Base-by-base conservation (phyloP, 1,284 basidiomycete genomes). In the Porodaedalea pini region DNA sequence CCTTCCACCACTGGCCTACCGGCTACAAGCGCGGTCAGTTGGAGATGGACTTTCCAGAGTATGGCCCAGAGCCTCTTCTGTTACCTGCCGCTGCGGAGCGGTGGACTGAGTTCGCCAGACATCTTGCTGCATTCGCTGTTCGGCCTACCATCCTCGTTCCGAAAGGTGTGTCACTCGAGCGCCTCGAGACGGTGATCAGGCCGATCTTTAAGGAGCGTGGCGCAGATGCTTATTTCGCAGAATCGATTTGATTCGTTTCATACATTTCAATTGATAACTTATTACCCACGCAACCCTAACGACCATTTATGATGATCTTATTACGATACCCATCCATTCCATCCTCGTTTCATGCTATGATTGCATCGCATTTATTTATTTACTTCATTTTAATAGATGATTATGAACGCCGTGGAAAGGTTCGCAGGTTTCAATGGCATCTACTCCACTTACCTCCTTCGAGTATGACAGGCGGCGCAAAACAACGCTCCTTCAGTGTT, bases 111-210 rank as follows among this genome's bases (percentile, higher is more conserved):
- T 57, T 57, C 32, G 49, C 49, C 6, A 19, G 49, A 11, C 56
- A 57, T 36, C 3, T 57, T 23, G 41, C 49, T 7, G 21, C 40
- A 13, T 54, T 44, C 32, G 4, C 40, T 4, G 55, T 57, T 4
- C 56, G 39, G 21, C 36, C 48, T n/a, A 51, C 48, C 10, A 40
- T 51, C 19, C 25, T 57, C 21, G 48, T 57, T 11, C 56, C 56
- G 31, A 31, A 25, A 21, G 49, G 49, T 10, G 40, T 39, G n/a
- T 37, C 27, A 13, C 39, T 51, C 21, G 29, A 45, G 4, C 32
- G 43, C 25, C 36, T 52, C 7, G n/a, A 25, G 27, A 17, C 21
- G 8, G 39, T 25, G 0, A 40, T 44, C 10, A n/a, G 41, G 31
- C 50, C 56, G 2, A 37, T 51, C 32, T 47, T 51, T n/a, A 21